Evolutionary conservation across 345 rosid genomes (phyloP).

Genomic region (Linum lewisii): DNA sequence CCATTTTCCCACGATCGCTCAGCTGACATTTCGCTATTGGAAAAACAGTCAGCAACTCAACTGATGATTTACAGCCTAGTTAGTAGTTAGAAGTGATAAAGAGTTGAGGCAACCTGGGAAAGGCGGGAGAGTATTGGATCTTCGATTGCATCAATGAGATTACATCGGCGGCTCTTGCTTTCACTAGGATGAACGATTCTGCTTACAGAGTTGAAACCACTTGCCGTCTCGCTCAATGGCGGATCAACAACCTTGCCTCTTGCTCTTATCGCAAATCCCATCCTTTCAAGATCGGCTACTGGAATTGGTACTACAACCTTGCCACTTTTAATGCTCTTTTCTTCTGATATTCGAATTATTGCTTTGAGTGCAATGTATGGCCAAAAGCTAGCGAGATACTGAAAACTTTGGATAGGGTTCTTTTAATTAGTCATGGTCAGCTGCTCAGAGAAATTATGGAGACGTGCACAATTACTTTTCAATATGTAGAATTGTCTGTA

Average conservation of each 20-base stretch:
- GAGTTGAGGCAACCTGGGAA: slow-evolving; percentile 79
- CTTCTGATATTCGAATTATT: background rate
- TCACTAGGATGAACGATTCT: slow-evolving; percentile 71
- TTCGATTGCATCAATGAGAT: slow-evolving; percentile 95
- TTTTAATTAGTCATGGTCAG: too few species aligned
- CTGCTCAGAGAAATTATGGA: slow-evolving; percentile 5
- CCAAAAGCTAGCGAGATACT: background rate
- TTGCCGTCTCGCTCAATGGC: slow-evolving; percentile 95
- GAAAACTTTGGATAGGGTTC: background rate
- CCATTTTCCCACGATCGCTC: too few species aligned
- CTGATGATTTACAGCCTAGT: too few species aligned
- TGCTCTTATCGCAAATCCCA: slow-evolving; percentile 91
- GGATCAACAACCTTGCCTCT: slow-evolving; percentile 76
- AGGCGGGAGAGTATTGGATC: slow-evolving; percentile 58
- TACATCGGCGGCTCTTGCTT: slow-evolving; percentile 66
- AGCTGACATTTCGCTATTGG: too few species aligned
- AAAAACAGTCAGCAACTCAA: too few species aligned
- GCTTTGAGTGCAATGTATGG: background rate
- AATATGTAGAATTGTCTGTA: too few species aligned
- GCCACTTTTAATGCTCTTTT: too few species aligned
- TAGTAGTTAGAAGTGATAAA: too few species aligned
- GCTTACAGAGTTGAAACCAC: slow-evolving; percentile 84
- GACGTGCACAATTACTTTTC: too few species aligned
- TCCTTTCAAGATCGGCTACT: slow-evolving; percentile 91
- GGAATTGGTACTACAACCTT: slow-evolving; percentile 99